Base-by-base conservation (phyloP, 306 rosid genomes). In the Leucaena leucocephala region DNA sequence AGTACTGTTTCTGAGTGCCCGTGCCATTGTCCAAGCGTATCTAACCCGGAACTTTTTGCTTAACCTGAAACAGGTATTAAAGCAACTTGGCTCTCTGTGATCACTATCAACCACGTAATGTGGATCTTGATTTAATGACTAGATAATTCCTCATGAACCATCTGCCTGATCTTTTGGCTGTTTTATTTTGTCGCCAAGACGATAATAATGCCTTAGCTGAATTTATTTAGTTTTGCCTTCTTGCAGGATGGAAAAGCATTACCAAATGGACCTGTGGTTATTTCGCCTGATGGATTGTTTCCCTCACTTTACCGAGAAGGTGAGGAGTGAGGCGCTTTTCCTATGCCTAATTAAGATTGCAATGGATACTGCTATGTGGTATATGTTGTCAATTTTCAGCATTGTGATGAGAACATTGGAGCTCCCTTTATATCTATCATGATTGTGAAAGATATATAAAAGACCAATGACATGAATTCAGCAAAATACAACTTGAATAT, bases 11-110 rank as follows among this genome's bases (percentile, higher is more conserved):
- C 86, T 96, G 81, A 96, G 99, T 85, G 99, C 99, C 19, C 98
- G 99, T 38, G 99, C 99, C 62, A 96, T 96, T 68, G 95, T 95
- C 74, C 99, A 95, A 83, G 98, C 99, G 21, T 96, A 96, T 88
- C 83, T 96, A 16, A 96, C 99, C 36, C 82, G 99, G 84, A 96
- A 85, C 77, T 96, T 96, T 87, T 77, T 96, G 80, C 79, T 89
- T 79, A 93, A 89, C 84, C 69, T 89, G 74, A 91, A 93, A 85
- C 98, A 93, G 94, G 96, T 92, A 86, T 79, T 39, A 42, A 71
- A 59, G 40, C 69, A 74, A 69, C 78, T 19, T 48, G 44, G 48
- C 38, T 74, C 79, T 75, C 22, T 68, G 61, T 35, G 36, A 63
- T 72, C 74, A 46, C 48, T 80, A 22, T 17, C 40, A 64, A 55